These are phyloP conservation scores for Ganoderma leucocontextum DNA, from an alignment of 1,284 basidiomycete genomes.

Conservation along the genomic window DNA sequence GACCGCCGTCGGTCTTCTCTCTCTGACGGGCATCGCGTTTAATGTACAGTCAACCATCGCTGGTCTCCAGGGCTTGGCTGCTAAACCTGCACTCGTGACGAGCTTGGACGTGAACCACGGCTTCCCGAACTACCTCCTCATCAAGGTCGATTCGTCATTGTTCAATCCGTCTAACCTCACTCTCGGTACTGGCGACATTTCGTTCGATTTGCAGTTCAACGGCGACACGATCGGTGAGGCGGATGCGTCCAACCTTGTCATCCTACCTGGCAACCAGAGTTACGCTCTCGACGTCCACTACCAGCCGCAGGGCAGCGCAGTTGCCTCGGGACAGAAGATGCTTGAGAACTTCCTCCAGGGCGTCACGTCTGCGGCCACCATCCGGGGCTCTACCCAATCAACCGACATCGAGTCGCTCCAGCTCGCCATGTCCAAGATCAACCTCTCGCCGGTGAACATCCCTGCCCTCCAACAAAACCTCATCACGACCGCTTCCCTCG, in stretches of 20 bases:
- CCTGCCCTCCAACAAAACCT: slow-evolving; percentile 74
- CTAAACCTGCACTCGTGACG: slow-evolving; percentile 65
- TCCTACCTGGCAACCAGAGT: slow-evolving; percentile 60
- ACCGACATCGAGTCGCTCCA: slow-evolving; percentile 75
- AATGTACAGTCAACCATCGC: slow-evolving; percentile 67
- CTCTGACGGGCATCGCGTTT: slow-evolving; percentile 68
- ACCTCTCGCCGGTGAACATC: slow-evolving; percentile 68
- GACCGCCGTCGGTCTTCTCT: slow-evolving; percentile 81
- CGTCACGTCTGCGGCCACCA: slow-evolving; percentile 63
- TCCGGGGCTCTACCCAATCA: slow-evolving; percentile 64
- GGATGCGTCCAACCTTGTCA: slow-evolving; percentile 51
- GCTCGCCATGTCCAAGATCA: slow-evolving; percentile 69
- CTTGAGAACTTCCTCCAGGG: slow-evolving; percentile 81
- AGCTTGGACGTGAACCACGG: slow-evolving; percentile 78
- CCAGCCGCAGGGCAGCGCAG: slow-evolving; percentile 64
- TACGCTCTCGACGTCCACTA: slow-evolving; percentile 73
- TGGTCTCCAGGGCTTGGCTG: slow-evolving; percentile 74
- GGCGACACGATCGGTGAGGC: slow-evolving; percentile 27
- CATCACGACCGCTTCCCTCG: slow-evolving; percentile 61
- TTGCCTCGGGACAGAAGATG: slow-evolving; percentile 63
- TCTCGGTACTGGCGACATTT: slow-evolving; percentile 72
- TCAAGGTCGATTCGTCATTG: slow-evolving; percentile 66
- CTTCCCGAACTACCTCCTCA: slow-evolving; percentile 73
- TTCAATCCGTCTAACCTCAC: slow-evolving; percentile 80
- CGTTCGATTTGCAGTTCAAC: slow-evolving; percentile 68